Conservation (phyloP, 345 rosid genomes). For the Gynandropsis gynandra region DNA sequence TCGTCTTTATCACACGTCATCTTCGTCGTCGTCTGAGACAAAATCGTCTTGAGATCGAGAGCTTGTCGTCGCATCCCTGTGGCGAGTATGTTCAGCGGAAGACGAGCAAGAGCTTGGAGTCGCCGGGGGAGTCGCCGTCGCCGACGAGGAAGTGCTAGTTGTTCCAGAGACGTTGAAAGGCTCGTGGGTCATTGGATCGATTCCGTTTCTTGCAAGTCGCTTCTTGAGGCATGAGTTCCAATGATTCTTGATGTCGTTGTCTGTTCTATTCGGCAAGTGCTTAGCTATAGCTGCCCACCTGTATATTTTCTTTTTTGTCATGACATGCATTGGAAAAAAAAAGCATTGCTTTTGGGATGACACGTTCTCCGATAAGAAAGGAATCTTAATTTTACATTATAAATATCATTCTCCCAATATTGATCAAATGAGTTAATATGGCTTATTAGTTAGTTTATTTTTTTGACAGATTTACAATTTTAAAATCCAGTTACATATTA, state of each 20-base stretch:
- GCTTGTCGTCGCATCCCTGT: slow-evolving; percentile 9
- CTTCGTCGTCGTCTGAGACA: no score
- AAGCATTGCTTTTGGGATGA: no score
- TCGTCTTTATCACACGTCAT: no score
- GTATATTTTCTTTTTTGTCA: no score
- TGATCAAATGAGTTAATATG: no score
- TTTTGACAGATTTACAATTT: no score
- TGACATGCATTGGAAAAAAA: background rate
- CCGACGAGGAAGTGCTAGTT: slow-evolving; percentile 11
- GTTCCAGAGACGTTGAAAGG: slow-evolving; percentile 9
- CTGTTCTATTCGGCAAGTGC: slow-evolving; percentile 27
- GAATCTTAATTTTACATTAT: no score
- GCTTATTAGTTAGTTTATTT: no score
- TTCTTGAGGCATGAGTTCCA: slow-evolving; percentile 33
- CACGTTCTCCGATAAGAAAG: no score
- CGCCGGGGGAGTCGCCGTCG: slow-evolving; percentile 3
- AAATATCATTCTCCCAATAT: no score
- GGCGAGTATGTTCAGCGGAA: slow-evolving; percentile 27
- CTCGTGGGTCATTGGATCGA: slow-evolving; percentile 26
- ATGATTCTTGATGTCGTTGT: slow-evolving; percentile 31
- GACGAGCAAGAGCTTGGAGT: background rate
- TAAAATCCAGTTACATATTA: no score
- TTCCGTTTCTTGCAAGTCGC: slow-evolving; percentile 21
- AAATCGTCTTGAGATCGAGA: slow-evolving; percentile 15
- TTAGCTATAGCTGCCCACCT: slow-evolving; percentile 35